Evolutionary conservation across 345 rosid species (phyloP).

Genomic region (Populus pruinosa): DNA sequence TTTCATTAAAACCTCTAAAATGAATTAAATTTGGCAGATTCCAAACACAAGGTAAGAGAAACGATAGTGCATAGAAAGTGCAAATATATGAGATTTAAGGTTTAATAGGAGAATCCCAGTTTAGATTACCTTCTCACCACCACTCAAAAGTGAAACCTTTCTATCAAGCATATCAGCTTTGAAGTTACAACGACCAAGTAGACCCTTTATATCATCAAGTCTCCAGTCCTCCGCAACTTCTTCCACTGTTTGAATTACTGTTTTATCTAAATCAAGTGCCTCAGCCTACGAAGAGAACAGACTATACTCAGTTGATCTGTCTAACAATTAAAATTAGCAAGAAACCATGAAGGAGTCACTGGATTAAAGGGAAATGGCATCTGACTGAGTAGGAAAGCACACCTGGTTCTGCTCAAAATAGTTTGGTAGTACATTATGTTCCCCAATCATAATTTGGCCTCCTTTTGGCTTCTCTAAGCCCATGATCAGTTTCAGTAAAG

Average conservation of each 20-base stretch:
- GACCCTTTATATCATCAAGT: constrained; percentile 89
- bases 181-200: constrained; percentile 96
- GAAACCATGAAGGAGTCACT: not conserved
- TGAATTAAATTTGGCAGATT: too few species aligned
- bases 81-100: not conserved
- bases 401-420: constrained; percentile 99
- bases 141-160: constrained; percentile 84
- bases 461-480: constrained; percentile 62
- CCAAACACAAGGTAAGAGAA: not conserved
- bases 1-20: too few species aligned
- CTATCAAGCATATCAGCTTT: constrained; percentile 93
- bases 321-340: not conserved
- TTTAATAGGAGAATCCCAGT: not conserved
- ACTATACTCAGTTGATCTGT: constrained; percentile 11
- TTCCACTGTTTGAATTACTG: constrained; percentile 78
- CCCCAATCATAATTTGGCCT: constrained; percentile 80
- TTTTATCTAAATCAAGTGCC: constrained; percentile 87
- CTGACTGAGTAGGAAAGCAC: constrained; percentile 1
- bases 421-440: constrained; percentile 91
- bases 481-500: constrained; percentile 80
- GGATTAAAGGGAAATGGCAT: not conserved
- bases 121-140: constrained; percentile 79
- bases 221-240: constrained; percentile 97
- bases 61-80: not conserved
- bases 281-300: constrained; percentile 55